These are phyloP conservation scores for Ogataea hybrid DNA, from an alignment of 1,139 yeast species.

Conservation along the genomic window DNA sequence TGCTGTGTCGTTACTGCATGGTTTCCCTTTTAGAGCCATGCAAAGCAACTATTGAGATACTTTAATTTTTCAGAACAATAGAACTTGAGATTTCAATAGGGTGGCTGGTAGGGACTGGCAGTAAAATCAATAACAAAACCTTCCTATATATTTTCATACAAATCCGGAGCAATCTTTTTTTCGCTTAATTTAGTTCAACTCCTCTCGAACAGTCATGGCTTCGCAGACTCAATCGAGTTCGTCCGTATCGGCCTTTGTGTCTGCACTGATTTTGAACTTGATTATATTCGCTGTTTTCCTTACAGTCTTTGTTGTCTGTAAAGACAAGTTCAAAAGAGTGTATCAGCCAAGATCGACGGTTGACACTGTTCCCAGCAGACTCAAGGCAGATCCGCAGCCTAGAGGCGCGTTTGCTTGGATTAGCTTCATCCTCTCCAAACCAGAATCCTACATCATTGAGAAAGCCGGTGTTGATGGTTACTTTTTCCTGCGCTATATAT, in stretches of 20 bases:
- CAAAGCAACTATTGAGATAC: conserved; percentile 4
- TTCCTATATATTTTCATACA: conserved; percentile 2
- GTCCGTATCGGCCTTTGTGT: conserved; percentile 63
- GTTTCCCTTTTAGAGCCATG: not conserved
- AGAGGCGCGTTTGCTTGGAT: conserved; percentile 66
- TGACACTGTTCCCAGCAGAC: conserved; percentile 57
- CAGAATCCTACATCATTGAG: conserved; percentile 63
- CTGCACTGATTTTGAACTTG: conserved; percentile 57
- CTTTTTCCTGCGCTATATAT: conserved; percentile 59
- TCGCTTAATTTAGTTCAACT: not conserved
- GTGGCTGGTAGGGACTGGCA: conserved; percentile 5
- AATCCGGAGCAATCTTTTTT: not conserved
- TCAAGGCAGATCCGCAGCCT: conserved; percentile 62
- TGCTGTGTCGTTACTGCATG: not conserved
- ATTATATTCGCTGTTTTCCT: conserved; percentile 53
- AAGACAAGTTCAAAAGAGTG: conserved; percentile 57
- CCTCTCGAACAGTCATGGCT: not conserved
- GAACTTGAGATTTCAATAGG: conserved; percentile 2
- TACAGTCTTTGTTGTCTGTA: conserved; percentile 49
- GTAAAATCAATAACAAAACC: conserved; percentile 4
- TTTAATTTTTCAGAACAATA: conserved; percentile 4
- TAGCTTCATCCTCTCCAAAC: conserved; percentile 51
- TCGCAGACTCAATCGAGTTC: conserved; percentile 27
- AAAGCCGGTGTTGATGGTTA: conserved; percentile 78
- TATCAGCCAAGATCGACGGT: conserved; percentile 66